phyloP scores from a whole-genome alignment of 169 alveolate species.

The Theileria equi region DNA sequence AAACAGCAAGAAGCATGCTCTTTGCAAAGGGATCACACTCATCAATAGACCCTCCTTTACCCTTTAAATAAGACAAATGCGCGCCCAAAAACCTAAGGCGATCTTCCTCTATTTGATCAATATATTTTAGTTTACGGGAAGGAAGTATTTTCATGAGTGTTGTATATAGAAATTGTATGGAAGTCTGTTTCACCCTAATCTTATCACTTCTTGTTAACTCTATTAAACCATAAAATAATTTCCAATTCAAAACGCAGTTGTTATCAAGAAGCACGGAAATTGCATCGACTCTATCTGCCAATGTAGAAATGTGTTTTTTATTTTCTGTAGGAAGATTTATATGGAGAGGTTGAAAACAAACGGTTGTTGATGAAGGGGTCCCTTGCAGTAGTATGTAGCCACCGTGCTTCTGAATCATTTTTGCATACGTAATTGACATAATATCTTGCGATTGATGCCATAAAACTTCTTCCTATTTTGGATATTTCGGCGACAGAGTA shows the following conservation, averaged over 20 bases:
- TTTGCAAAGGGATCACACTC: conserved; percentile 25
- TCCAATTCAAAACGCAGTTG: conserved; percentile 43
- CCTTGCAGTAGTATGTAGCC: conserved; percentile 50
- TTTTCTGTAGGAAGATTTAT: conserved; percentile 15
- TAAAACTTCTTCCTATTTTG: conserved; percentile 40
- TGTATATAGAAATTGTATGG: conserved; percentile 45
- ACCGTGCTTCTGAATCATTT: conserved; percentile 35
- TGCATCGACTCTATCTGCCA: conserved; percentile 47
- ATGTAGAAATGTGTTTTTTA: conserved; percentile 31
- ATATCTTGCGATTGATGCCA: conserved; percentile 17
- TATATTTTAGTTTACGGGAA: conserved; percentile 35
- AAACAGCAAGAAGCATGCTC: conserved; percentile 26
- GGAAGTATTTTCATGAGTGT: conserved; percentile 54
- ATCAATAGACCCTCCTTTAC: conserved; percentile 27
- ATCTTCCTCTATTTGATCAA: conserved; percentile 27
- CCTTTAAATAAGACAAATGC: not conserved
- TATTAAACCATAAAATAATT: conserved; percentile 19
- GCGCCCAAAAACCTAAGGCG: not conserved
- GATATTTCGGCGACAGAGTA: conserved; percentile 21
- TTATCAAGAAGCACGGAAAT: conserved; percentile 53
- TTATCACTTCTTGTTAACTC: conserved; percentile 28
- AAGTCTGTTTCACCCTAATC: conserved; percentile 33
- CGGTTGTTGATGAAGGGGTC: conserved; percentile 50
- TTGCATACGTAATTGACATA: conserved; percentile 32
- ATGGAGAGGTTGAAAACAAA: conserved; percentile 2